Percentiles rank a stretch among this genome's conserved stretches.
Conservation (phyloP, 192 early-diverging fungal species). For the Coemansia sp. region DNA sequence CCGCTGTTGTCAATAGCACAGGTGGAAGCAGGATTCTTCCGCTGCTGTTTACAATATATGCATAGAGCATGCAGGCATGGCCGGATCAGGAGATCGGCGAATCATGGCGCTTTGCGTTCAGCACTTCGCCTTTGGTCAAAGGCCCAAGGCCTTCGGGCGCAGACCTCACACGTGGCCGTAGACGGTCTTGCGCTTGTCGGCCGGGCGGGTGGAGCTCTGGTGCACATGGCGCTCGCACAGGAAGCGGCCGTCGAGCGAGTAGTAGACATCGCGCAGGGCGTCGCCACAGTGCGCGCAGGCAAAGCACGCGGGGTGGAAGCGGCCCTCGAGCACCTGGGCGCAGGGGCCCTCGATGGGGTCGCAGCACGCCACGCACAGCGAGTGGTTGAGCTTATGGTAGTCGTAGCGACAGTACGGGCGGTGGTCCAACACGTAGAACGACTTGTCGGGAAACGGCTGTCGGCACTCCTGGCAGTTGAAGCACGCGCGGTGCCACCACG, state of each 20-base stretch:
- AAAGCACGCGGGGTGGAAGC: slow-evolving; percentile 88
- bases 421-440: slow-evolving; percentile 85
- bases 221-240: slow-evolving; percentile 46
- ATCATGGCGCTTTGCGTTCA: no score
- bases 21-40: no score
- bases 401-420: slow-evolving; percentile 79
- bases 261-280: slow-evolving; percentile 51
- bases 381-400: slow-evolving; percentile 82
- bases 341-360: slow-evolving; percentile 88
- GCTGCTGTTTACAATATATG: no score
- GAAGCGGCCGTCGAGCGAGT: slow-evolving; percentile 41
- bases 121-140: no score
- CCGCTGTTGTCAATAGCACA: neutral
- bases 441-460: slow-evolving; percentile 59
- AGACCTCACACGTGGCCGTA: slow-evolving; percentile 27
- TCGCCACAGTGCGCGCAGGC: slow-evolving; percentile 54
- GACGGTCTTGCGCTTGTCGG: slow-evolving; percentile 41
- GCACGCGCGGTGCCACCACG: slow-evolving; percentile 62
- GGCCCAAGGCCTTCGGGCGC: no score
- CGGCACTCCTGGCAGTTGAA: slow-evolving; percentile 65
- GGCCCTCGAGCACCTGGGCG: slow-evolving; percentile 77
- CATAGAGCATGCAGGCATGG: no score
- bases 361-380: slow-evolving; percentile 72
- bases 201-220: slow-evolving; percentile 21
- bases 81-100: no score